These are phyloP conservation scores for Dryas integrifolia DNA, from an alignment of 331 rosid genomes.

Conservation along the genomic window DNA sequence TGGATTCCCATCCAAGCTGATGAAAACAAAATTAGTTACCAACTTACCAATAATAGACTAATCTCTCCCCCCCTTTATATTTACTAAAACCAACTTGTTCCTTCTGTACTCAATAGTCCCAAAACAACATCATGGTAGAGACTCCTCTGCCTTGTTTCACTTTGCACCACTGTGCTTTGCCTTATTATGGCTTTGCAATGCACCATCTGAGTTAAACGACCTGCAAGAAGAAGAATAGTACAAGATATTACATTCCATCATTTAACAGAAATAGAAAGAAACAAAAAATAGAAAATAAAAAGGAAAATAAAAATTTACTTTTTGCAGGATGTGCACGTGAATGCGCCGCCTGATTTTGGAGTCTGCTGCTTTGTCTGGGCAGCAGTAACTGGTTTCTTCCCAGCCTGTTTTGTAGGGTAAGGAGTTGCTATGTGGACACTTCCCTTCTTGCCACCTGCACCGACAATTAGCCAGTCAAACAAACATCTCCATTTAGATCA, in stretches of 20 bases:
- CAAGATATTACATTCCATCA: slow-evolving; percentile 3
- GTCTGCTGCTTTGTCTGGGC: slow-evolving; percentile 37
- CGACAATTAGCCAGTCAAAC: neutral
- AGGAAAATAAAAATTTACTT: slow-evolving; percentile 29
- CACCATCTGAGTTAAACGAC: slow-evolving; percentile 60
- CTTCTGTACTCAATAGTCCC: neutral
- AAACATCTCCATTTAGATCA: neutral
- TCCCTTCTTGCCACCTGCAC: slow-evolving; percentile 43
- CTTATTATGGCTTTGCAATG: slow-evolving; percentile 51
- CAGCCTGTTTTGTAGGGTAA: slow-evolving; percentile 57
- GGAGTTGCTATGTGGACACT: slow-evolving; percentile 56
- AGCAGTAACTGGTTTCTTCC: slow-evolving; percentile 31
- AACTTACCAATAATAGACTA: neutral
- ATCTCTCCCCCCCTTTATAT: neutral
- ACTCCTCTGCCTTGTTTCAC: slow-evolving; percentile 4
- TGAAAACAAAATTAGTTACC: neutral
- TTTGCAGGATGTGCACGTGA: slow-evolving; percentile 56
- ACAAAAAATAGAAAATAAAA: neutral
- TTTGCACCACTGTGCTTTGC: slow-evolving; percentile 58
- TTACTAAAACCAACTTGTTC: neutral
- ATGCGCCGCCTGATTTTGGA: slow-evolving; percentile 41
- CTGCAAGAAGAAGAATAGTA: slow-evolving; percentile 30
- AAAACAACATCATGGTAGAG: neutral
- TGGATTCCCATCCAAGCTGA: neutral
- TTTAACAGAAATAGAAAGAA: too few species aligned